A percentile compares a stretch with the other conserved stretches of the same genome.
These are phyloP conservation scores for Boechera stricta DNA, from an alignment of 345 rosid genomes.

Conservation along the genomic window DNA sequence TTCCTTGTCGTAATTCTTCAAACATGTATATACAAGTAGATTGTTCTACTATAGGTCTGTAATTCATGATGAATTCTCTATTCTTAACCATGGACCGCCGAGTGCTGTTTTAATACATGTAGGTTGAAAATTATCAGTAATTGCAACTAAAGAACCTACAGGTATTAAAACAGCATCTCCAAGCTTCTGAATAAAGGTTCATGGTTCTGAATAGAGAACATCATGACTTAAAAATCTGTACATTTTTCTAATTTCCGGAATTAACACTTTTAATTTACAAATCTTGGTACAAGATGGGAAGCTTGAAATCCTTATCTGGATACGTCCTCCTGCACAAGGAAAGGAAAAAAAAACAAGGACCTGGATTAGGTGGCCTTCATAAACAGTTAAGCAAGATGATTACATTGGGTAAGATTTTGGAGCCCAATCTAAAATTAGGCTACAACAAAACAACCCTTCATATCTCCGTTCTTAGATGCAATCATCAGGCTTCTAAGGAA, in stretches of 20 bases:
- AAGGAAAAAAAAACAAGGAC: neutral
- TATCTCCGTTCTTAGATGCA: slow-evolving; percentile 51
- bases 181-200: no score
- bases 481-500: slow-evolving; percentile 31
- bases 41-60: no score
- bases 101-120: no score
- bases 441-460: slow-evolving; percentile 47
- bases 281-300: neutral
- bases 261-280: neutral
- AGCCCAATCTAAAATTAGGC: slow-evolving; percentile 34
- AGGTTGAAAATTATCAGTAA: no score
- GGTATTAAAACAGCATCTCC: no score
- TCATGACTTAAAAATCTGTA: neutral
- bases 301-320: neutral
- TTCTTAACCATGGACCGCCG: no score
- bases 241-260: no score
- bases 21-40: no score
- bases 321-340: neutral
- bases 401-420: slow-evolving; percentile 36
- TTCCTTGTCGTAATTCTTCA: no score
- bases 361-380: slow-evolving; percentile 34
- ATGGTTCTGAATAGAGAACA: neutral
- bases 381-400: slow-evolving; percentile 34
- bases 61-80: no score
- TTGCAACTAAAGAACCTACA: no score